Evolutionary conservation across 2,329 filamentous ascomycete genomes (phyloP).

Genomic region (Penicillium brasilianum): DNA sequence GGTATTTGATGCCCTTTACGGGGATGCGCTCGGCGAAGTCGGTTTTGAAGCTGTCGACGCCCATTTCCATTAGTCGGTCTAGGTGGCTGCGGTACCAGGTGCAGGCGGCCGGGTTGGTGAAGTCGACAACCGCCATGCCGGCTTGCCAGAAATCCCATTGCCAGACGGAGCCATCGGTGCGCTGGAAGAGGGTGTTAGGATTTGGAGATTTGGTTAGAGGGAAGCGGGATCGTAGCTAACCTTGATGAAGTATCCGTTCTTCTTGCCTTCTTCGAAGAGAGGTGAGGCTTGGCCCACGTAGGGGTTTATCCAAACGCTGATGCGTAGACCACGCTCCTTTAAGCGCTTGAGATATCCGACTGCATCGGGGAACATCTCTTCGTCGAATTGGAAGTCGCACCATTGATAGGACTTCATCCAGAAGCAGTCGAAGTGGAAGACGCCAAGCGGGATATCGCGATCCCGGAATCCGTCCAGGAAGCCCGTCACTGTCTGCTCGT

Average conservation of each 20-base stretch:
- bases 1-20: slow-evolving; percentile 67
- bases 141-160: slow-evolving; percentile 81
- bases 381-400: slow-evolving; percentile 76
- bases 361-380: slow-evolving; percentile 71
- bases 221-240: slow-evolving; percentile 20
- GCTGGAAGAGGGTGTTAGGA: slow-evolving; percentile 34
- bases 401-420: slow-evolving; percentile 77
- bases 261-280: slow-evolving; percentile 66
- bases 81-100: slow-evolving; percentile 69
- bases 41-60: slow-evolving; percentile 75
- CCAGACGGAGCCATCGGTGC: slow-evolving; percentile 71
- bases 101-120: slow-evolving; percentile 72
- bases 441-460: slow-evolving; percentile 68
- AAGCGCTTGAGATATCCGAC: slow-evolving; percentile 66
- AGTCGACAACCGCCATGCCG: slow-evolving; percentile 75
- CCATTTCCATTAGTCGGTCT: slow-evolving; percentile 67
- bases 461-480: slow-evolving; percentile 73
- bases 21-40: slow-evolving; percentile 78
- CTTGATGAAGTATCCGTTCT: slow-evolving; percentile 70
- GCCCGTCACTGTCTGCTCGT: slow-evolving; percentile 67
- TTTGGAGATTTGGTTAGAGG: background rate
- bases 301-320: slow-evolving; percentile 78
- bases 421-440: slow-evolving; percentile 79
- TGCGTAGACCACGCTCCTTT: slow-evolving; percentile 68
- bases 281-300: slow-evolving; percentile 73